These are phyloP conservation scores for Syncephalis plumigaleata DNA, from an alignment of 371 early-diverging fungal species.

Conservation along the genomic window DNA sequence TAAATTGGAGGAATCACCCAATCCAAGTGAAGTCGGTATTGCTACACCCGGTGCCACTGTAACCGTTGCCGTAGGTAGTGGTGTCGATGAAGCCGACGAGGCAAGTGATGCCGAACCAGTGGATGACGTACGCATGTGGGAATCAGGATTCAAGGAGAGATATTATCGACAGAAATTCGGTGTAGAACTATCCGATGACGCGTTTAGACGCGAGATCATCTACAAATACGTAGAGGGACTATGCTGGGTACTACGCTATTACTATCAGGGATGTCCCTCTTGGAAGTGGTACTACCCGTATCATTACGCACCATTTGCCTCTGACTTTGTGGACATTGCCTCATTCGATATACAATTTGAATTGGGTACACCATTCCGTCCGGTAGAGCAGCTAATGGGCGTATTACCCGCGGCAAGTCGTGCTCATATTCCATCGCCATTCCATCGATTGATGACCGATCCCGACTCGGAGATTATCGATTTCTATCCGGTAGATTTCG, in stretches of 20 bases:
- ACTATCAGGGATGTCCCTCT: constrained; percentile 82
- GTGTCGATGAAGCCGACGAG: constrained; percentile 4
- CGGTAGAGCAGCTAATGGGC: constrained; percentile 97
- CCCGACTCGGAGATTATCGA: constrained; percentile 75
- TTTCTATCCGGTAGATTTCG: constrained; percentile 85
- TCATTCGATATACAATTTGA: constrained; percentile 57
- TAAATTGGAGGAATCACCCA: too few species aligned
- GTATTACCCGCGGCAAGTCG: constrained; percentile 87
- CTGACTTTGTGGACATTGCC: constrained; percentile 70
- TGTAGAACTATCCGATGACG: constrained; percentile 41
- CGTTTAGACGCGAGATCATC: constrained; percentile 41
- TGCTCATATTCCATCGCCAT: constrained; percentile 58
- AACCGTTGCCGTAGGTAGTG: constrained; percentile 15
- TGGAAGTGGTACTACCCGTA: constrained; percentile 99
- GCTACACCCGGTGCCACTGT: neutral
- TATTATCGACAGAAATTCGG: constrained; percentile 79
- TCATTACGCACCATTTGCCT: constrained; percentile 95
- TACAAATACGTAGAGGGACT: constrained; percentile 92
- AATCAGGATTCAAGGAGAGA: constrained; percentile 76
- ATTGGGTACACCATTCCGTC: constrained; percentile 70
- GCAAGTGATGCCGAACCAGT: neutral
- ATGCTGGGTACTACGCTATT: constrained; percentile 96
- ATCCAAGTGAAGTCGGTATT: constrained; percentile 2
- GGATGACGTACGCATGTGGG: constrained; percentile 34
- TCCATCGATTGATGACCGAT: constrained; percentile 75